Evolutionary conservation across 768 basidiomycete genomes (phyloP), one percentile per base, ranked within the genome.

Genomic region (Kwoniella dejecticola): DNA sequence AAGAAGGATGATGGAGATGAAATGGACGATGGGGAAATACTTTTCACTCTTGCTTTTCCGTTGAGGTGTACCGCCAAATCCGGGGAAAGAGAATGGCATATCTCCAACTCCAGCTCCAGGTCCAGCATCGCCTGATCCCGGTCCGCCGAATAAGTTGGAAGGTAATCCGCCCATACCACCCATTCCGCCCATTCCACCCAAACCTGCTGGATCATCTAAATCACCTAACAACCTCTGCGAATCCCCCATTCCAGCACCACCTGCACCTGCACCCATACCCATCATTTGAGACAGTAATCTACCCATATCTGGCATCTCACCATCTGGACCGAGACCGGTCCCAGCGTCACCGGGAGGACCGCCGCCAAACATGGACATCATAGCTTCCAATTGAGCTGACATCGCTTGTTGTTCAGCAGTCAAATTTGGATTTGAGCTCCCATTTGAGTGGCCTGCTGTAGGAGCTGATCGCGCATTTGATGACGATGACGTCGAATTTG

Each of bases 11-110:
- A 78, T 68, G 13, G 69, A 49, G 27, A 76, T 23, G 27, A 72
- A 48, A 53, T 80, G 79, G 11, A 77, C 61, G 21, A 79, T 23
- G 1, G 78, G 77, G 45, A 74, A 76, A 12, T 69, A 44, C 17
- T 62, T 57, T 23, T 74, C 68, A 17, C 63, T 45, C 41, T 64
- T 61, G 6, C 71, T 52, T 61, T 71, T 65, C 44, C 31, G n/a
- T 19, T 42, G 41, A n/a, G n/a, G n/a, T 42, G 19, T 12, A 19
- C 40, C 60, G 33, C 59, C 62, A 17, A 53, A n/a, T 17, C 47
- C 60, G 19, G 64, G 58, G 31, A 60, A 58, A 17, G 60, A 29
- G 21, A 60, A 41, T 54, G 61, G 46, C 50, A 60, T 55, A 4
- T 56, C 52, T 8, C 40, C 52, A 26, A 44, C 49, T 24, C 29